Evolutionary conservation across 2,329 filamentous ascomycete species (phyloP).

Genomic region (Neurospora sp.): DNA sequence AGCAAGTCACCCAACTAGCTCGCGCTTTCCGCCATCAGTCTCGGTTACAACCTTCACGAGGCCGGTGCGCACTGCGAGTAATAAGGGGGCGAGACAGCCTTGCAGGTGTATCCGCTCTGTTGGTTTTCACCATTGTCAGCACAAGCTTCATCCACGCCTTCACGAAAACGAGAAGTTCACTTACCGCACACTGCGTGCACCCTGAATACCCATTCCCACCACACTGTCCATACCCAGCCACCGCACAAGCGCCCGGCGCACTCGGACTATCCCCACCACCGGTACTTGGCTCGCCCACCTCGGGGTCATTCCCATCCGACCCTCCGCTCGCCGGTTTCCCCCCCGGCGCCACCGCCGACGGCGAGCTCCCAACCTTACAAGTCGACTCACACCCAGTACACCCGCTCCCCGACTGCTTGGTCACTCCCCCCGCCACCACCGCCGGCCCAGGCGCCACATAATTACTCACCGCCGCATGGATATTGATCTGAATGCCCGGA

Average conservation of each 20-base stretch:
- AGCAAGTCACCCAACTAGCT: background rate
- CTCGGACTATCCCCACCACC: background rate
- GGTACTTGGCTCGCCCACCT: background rate
- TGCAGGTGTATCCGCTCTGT: slow-evolving; percentile 17
- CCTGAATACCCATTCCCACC: slow-evolving; percentile 18
- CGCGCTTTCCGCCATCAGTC: background rate
- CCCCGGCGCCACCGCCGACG: slow-evolving; percentile 16
- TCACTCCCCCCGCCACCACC: slow-evolving; percentile 30
- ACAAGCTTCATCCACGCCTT: too few relatives aligned
- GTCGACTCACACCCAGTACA: slow-evolving; percentile 32
- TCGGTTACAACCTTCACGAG: background rate
- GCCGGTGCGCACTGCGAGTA: slow-evolving; percentile 17
- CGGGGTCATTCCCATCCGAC: background rate
- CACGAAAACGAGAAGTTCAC: background rate
- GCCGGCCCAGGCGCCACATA: slow-evolving; percentile 35
- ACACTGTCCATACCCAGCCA: slow-evolving; percentile 17
- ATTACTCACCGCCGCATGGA: slow-evolving; percentile 30
- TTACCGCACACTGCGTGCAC: slow-evolving; percentile 17
- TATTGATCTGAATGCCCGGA: slow-evolving; percentile 37
- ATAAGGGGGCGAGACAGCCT: slow-evolving; percentile 18
- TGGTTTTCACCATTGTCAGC: background rate
- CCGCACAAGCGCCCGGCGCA: slow-evolving; percentile 7
- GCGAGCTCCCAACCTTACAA: slow-evolving; percentile 30
- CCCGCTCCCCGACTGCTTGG: slow-evolving; percentile 27
- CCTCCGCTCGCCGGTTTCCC: slow-evolving; percentile 18